A percentile compares a stretch with the other conserved stretches of the same genome.
phyloP scores from a whole-genome alignment of 805 yeast species.

The Candida taoyuanica region DNA sequence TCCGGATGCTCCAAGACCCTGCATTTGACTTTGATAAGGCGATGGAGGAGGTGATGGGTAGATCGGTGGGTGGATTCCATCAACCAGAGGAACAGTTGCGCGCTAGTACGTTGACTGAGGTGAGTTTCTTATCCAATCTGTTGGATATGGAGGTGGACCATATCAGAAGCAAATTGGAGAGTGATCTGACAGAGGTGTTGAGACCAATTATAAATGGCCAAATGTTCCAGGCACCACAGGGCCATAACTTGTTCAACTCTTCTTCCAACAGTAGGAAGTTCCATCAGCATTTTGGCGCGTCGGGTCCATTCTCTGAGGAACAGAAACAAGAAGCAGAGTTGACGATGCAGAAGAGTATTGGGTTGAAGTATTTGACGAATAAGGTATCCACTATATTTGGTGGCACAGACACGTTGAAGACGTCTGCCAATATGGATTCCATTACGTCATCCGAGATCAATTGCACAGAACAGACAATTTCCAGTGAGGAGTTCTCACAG shows the following conservation, averaged over 20 bases:
- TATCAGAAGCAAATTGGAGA: slow-evolving; percentile 2
- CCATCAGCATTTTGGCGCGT: slow-evolving; percentile 1
- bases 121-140: slow-evolving; percentile 9
- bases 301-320: background rate
- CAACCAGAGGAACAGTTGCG: background rate
- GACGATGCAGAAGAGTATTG: background rate
- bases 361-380: background rate
- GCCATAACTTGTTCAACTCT: background rate
- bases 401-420: background rate
- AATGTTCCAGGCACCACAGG: too few relatives aligned
- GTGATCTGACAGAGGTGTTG: slow-evolving; percentile 13
- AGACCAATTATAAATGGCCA: slow-evolving; percentile 9
- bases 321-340: background rate
- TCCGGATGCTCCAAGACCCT: slow-evolving; percentile 15
- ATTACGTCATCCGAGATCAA: too few relatives aligned
- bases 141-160: slow-evolving; percentile 13
- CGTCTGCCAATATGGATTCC: background rate
- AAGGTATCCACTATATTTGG: slow-evolving; percentile 2
- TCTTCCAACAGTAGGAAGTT: background rate
- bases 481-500: background rate
- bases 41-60: slow-evolving; percentile 2
- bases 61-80: background rate
- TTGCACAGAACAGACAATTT: too few relatives aligned
- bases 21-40: slow-evolving; percentile 17
- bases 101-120: slow-evolving; percentile 14